phyloP scores from a whole-genome alignment of 768 basidiomycete genomes.

The Filobasidium floriforme region DNA sequence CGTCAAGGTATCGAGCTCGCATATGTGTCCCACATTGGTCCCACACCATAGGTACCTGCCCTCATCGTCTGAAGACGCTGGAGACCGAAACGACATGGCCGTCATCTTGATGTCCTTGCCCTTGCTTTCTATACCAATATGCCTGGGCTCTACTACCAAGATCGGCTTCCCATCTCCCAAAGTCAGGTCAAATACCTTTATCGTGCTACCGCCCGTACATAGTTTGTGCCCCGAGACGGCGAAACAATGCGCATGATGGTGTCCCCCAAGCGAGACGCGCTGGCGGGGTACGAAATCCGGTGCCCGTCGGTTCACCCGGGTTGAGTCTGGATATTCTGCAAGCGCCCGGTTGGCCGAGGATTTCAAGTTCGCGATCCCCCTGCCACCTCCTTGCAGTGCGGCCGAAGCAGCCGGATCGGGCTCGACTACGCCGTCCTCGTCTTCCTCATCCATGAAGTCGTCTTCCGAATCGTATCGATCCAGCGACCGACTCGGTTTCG shows the following conservation, averaged over 20 bases:
- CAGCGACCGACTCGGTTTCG: background rate
- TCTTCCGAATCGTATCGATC: conserved; percentile 1
- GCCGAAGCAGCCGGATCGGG: background rate
- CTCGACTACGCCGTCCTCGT: background rate
- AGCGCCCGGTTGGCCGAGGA: conserved; percentile 28
- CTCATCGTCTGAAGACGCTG: conserved; percentile 45
- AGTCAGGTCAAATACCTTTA: conserved; percentile 44
- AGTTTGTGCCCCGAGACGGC: conserved; percentile 44
- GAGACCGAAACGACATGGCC: conserved; percentile 68
- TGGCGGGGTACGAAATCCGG: conserved; percentile 44
- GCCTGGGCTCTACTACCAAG: conserved; percentile 57
- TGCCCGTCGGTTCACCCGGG: conserved; percentile 47
- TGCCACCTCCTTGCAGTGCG: background rate
- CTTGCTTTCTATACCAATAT: conserved; percentile 50
- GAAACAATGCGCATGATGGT: conserved; percentile 39
- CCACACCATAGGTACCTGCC: conserved; percentile 74
- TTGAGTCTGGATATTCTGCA: conserved; percentile 48
- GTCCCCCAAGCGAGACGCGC: conserved; percentile 17
- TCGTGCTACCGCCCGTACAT: conserved; percentile 41
- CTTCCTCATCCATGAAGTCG: background rate
- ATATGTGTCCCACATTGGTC: conserved; percentile 78
- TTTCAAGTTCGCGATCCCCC: background rate
- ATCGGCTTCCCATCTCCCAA: conserved; percentile 30
- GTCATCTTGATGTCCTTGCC: conserved; percentile 65
- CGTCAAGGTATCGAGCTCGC: conserved; percentile 68